Percentiles rank a stretch among this genome's conserved stretches.
Conservation (phyloP, 2,329 filamentous ascomycete species). For the Tricladium varicosporioides region DNA sequence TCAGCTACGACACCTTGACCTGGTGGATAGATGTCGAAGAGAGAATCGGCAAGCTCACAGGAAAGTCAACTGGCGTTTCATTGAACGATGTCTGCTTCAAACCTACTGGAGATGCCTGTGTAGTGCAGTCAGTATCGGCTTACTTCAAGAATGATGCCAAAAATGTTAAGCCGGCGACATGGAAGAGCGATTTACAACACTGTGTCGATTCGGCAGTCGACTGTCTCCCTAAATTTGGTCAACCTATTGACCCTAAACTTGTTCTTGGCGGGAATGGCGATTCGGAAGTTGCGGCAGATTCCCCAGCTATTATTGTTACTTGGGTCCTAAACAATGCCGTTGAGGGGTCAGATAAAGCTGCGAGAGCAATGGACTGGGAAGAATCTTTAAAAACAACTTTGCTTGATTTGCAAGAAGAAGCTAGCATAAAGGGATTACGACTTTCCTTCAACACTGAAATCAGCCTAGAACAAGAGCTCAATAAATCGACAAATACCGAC, state of each 20-base stretch:
- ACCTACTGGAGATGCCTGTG: conserved; percentile 83
- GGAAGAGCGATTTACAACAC: conserved; percentile 68
- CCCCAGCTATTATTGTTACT: conserved; percentile 80
- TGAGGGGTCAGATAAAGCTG: conserved; percentile 69
- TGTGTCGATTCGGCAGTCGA: conserved; percentile 79
- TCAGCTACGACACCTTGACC: conserved; percentile 81
- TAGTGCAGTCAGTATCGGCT: conserved; percentile 86
- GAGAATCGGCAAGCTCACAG: conserved; percentile 70
- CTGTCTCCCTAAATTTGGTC: conserved; percentile 85
- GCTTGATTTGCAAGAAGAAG: conserved; percentile 77
- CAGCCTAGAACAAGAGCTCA: conserved; percentile 91
- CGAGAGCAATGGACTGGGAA: conserved; percentile 86
- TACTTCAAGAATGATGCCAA: conserved; percentile 74
- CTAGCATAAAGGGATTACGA: conserved; percentile 71
- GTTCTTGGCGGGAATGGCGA: conserved; percentile 78
- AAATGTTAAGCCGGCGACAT: conserved; percentile 61
- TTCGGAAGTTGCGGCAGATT: conserved; percentile 64
- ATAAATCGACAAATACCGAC: conserved; percentile 97
- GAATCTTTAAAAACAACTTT: conserved; percentile 71
- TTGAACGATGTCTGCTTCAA: conserved; percentile 92
- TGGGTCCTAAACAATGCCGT: conserved; percentile 91
- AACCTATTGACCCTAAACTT: conserved; percentile 82
- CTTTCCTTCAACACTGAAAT: conserved; percentile 95
- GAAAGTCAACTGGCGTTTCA: conserved; percentile 62
- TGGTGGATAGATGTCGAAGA: conserved; percentile 96